Percentiles rank a stretch among this genome's conserved stretches.
phyloP scores from a whole-genome alignment of 306 rosid species.

The Parietaria judaica region DNA sequence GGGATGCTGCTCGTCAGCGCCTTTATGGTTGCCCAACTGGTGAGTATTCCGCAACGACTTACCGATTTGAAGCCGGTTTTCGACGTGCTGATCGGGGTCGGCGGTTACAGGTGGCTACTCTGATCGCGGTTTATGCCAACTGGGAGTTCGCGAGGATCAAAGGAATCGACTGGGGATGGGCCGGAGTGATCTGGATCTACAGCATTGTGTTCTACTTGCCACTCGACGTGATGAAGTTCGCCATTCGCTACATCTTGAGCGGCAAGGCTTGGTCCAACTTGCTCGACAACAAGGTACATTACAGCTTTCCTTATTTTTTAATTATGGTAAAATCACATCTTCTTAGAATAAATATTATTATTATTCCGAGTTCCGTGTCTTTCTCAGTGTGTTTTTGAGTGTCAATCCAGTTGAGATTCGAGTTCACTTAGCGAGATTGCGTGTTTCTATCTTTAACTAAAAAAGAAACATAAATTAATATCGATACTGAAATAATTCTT shows the following conservation, averaged over 20 bases:
- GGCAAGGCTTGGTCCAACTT: conserved; percentile 96
- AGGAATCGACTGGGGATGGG: conserved; percentile 98
- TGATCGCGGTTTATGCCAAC: conserved; percentile 80
- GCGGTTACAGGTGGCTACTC: conserved; percentile 64
- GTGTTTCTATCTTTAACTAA: too few relatives aligned
- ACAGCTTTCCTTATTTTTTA: too few relatives aligned
- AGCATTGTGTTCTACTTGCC: conserved; percentile 81
- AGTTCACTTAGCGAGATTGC: too few relatives aligned
- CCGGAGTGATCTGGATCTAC: conserved; percentile 97
- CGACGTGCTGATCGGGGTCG: too few relatives aligned
- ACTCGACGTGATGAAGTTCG: conserved; percentile 66
- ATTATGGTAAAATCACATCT: too few relatives aligned
- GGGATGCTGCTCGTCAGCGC: conserved; percentile 57
- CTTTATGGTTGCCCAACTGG: conserved; percentile 76
- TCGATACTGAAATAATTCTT: too few relatives aligned
- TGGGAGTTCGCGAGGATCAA: conserved; percentile 86
- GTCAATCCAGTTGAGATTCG: too few relatives aligned
- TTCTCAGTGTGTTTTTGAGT: too few relatives aligned
- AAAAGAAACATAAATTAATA: too few relatives aligned
- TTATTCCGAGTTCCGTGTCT: too few relatives aligned
- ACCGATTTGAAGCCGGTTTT: too few relatives aligned
- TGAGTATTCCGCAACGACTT: conserved; percentile 22
- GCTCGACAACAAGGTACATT: conserved; percentile 73
- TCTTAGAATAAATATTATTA: too few relatives aligned
- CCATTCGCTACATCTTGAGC: conserved; percentile 83